Evolutionary conservation across 331 rosid genomes (phyloP).

Genomic region (Spiraea crenata): DNA sequence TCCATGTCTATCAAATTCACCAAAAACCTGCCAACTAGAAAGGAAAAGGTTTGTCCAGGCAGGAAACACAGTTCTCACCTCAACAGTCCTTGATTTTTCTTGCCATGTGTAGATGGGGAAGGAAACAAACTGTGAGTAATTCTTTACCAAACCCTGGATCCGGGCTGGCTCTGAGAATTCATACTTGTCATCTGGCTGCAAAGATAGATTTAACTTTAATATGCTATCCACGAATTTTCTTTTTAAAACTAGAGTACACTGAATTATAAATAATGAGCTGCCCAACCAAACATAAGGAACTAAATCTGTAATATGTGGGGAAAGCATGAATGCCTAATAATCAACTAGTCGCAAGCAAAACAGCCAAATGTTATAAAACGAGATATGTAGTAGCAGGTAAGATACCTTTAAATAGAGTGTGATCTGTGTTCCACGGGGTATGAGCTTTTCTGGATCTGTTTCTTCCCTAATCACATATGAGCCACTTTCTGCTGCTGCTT

Average conservation of each 20-base stretch:
- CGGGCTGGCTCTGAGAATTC: slow-evolving; percentile 85
- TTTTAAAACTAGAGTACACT: neutral
- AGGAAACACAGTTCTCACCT: slow-evolving; percentile 49
- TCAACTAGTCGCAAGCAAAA: neutral
- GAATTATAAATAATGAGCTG: neutral
- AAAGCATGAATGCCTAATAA: neutral
- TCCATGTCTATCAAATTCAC: neutral
- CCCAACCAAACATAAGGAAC: neutral
- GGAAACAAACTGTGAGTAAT: slow-evolving; percentile 97
- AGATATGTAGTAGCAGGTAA: slow-evolving; percentile 18
- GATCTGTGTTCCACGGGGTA: slow-evolving; percentile 91
- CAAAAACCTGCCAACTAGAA: slow-evolving; percentile 5
- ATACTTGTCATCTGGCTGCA: slow-evolving; percentile 89
- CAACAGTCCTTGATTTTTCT: slow-evolving; percentile 87
- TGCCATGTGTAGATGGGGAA: slow-evolving; percentile 97
- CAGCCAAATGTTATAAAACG: neutral
- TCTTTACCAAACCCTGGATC: slow-evolving; percentile 91
- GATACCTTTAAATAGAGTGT: slow-evolving; percentile 78
- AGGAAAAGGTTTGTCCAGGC: neutral
- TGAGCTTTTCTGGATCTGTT: slow-evolving; percentile 76
- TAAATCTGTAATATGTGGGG: neutral
- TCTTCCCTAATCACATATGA: slow-evolving; percentile 87
- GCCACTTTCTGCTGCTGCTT: slow-evolving; percentile 85
- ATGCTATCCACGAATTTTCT: neutral
- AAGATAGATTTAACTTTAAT: neutral